Evolutionary conservation across 2,329 filamentous ascomycete genomes (phyloP), one percentile per base, ranked within the genome.

Genomic region (Cladophialophora exuberans): DNA sequence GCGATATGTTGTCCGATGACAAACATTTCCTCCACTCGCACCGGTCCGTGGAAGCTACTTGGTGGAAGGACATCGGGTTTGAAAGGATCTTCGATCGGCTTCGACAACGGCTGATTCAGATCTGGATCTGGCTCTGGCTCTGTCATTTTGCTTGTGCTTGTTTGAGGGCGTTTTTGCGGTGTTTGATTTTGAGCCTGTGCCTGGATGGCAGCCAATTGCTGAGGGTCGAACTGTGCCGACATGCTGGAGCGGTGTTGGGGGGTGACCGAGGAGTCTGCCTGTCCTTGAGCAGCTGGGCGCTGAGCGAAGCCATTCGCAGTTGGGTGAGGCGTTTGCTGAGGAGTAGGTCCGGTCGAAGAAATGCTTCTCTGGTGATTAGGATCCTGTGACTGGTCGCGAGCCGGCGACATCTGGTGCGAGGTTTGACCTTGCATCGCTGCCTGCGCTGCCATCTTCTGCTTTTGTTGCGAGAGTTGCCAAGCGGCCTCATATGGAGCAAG

Each of bases 401-500:
- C 69, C 70, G 59, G 72, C 54, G 50, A 74, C 50, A 70, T 74
- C 64, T 68, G 76, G 51, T 62, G 65, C 42, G 62, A 68, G 44
- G 71, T 73, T 36, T 74, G 77, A n/a, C 44, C 72, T 66, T 26
- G 69, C 61, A 57, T 72, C 66, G 54, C 62, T 71, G 73, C 62
- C 71, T 71, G 60, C 71, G 73, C 33, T 70, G 69, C 60, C 52
- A 62, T 60, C 53, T 74, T 70, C 47, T 74, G 72, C 46, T 75
- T 76, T 57, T 76, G 74, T 42, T 76, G 75, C 1, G 68, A 70
- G 43, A 66, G 73, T 45, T 79, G 69, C 61, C 73, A 72, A 20
- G 71, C 73, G 61, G 74, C 75, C 68, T 97, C 92, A 61, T 96
- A 97, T 26, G 85, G 82, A 22, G 82, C 74, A 23, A 82, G 75